Base-by-base conservation (phyloP, 306 rosid genomes). In the Vachellia collinsii region DNA sequence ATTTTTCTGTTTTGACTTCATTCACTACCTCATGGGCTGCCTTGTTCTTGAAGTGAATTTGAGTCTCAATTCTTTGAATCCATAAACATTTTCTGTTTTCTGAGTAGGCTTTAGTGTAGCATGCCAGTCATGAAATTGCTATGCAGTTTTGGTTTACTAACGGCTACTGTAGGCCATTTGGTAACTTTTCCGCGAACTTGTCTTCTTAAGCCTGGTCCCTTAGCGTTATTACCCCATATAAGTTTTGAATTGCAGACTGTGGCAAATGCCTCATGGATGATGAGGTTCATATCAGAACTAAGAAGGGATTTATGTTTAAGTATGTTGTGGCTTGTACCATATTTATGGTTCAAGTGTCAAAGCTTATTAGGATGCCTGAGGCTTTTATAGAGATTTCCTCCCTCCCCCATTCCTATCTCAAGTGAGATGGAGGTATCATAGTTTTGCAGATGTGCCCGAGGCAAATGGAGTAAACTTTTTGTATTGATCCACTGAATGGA, bases 371-470 rank as follows among this genome's bases (percentile, higher is more conserved):
- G 44, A 56, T 41, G n/a, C 34, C 13, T 37, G 3, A 9, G 1
- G 14, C 43, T 43, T 69, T 43, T 16, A 12, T 20, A 11, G 43
- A 3, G 37, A 11, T 44, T 58, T 43, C 3, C 38, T 19, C 34
- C 7, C 46, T 11, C 8, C 23, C 64, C 43, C 25, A 4, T 0
- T 46, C 36, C 11, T 61, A 50, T 69, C 43, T 29, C 23, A 29
- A 39, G 5, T 8, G 36, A 16, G 23, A 36, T 65, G 38, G 41
- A 39, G 39, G 41, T 38, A 44, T 47, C 25, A 46, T 72, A 25
- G 82, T 67, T 76, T 77, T 80, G 54, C 63, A 36, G 22, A 69
- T 69, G 53, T 43, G 38, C n/a, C 4, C 0, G 41, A 37, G 77
- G 17, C 17, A 12, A 34, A 42, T 76, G 50, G 68, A 53, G 67